A percentile compares a stretch with the other conserved stretches of the same genome.
phyloP scores from a whole-genome alignment of 208 protist species.

The Strigomonas galati region DNA sequence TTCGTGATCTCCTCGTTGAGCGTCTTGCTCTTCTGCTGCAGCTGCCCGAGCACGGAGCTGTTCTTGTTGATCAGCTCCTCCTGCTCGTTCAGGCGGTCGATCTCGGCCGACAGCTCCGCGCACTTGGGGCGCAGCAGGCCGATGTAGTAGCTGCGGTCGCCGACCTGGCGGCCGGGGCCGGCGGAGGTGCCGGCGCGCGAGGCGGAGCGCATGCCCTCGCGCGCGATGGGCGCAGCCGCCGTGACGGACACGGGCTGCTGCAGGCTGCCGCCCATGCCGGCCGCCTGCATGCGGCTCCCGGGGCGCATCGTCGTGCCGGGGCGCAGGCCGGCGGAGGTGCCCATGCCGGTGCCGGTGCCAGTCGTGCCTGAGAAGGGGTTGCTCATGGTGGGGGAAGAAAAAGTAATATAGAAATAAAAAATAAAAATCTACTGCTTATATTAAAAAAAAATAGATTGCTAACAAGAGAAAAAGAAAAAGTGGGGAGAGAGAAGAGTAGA shows the following conservation, averaged over 20 bases:
- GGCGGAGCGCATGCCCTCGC: conserved; percentile 82
- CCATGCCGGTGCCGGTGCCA: conserved; percentile 14
- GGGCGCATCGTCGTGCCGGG: conserved; percentile 72
- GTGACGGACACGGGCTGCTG: conserved; percentile 73
- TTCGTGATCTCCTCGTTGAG: conserved; percentile 73
- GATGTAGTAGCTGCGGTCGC: conserved; percentile 89
- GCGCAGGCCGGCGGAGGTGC: conserved; percentile 41
- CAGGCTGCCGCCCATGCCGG: conserved; percentile 77
- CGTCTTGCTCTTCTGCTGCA: conserved; percentile 69
- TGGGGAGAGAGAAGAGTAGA: not conserved
- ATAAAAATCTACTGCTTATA: not conserved
- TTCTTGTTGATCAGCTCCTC: conserved; percentile 80
- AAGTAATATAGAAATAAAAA: not conserved
- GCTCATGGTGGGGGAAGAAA: not conserved
- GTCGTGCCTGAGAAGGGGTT: conserved; percentile 13
- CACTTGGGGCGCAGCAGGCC: conserved; percentile 87
- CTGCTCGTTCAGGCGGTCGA: conserved; percentile 83
- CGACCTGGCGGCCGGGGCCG: conserved; percentile 83
- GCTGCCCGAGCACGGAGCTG: conserved; percentile 63
- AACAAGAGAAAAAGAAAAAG: not conserved
- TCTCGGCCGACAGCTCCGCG: conserved; percentile 81
- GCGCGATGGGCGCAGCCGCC: conserved; percentile 59
- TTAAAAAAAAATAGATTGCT: conserved; percentile 11
- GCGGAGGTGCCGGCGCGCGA: conserved; percentile 67
- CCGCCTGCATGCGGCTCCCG: conserved; percentile 54